Evolutionary conservation across 176 grass and related monocot genomes (phyloP).

Genomic region (Luzula sylvatica): DNA sequence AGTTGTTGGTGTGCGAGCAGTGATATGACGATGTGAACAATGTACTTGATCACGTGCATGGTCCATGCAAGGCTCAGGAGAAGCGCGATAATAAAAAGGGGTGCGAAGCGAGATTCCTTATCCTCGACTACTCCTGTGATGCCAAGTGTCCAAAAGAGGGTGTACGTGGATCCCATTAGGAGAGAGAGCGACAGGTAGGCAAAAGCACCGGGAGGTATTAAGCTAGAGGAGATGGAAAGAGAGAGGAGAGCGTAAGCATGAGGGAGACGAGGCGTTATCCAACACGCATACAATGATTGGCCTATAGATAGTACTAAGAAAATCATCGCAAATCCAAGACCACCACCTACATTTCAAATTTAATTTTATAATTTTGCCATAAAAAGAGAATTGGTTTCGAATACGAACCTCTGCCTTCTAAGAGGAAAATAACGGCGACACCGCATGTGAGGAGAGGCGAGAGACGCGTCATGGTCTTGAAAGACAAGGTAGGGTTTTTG

Average conservation of each 20-base stretch:
- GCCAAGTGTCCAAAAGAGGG: constrained; percentile 69
- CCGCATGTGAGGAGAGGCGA: constrained; percentile 47
- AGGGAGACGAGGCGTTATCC: constrained; percentile 52
- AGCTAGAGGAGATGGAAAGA: constrained; percentile 28
- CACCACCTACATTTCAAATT: background rate
- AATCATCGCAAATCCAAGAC: constrained; percentile 47
- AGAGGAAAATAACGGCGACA: constrained; percentile 51
- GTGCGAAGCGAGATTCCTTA: constrained; percentile 30
- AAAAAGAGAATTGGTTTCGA: too few relatives aligned
- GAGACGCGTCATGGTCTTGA: constrained; percentile 61
- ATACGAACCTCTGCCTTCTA: constrained; percentile 24
- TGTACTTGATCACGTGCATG: constrained; percentile 50
- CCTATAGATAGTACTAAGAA: constrained; percentile 40
- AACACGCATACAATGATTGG: constrained; percentile 58
- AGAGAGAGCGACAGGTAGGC: constrained; percentile 40
- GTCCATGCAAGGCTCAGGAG: constrained; percentile 78
- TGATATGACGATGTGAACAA: constrained; percentile 55
- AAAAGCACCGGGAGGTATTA: constrained; percentile 24
- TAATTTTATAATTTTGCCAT: too few relatives aligned
- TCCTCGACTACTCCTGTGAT: constrained; percentile 52
- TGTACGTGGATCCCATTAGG: constrained; percentile 44
- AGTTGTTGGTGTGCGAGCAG: constrained; percentile 46
- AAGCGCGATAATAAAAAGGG: constrained; percentile 47
- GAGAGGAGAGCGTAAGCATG: constrained; percentile 59
- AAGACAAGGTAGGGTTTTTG: constrained; percentile 36